A percentile compares a stretch with the other conserved stretches of the same genome.
Evolutionary conservation across 2,329 filamentous ascomycete genomes (phyloP).

Genomic region (Diplocarpon rosae): DNA sequence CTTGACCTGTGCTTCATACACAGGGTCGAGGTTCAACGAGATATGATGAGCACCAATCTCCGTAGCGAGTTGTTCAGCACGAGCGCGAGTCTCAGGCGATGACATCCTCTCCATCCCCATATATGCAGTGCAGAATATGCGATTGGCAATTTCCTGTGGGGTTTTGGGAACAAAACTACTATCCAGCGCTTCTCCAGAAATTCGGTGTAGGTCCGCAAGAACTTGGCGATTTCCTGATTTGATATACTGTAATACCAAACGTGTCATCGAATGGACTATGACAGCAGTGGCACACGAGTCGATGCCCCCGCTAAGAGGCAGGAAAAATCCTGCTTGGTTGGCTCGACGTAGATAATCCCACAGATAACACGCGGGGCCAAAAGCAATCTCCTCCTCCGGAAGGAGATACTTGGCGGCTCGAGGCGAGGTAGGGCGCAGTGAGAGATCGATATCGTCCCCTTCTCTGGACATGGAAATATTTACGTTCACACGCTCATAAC

Average conservation of each 20-base stretch:
- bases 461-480: slow-evolving; percentile 31
- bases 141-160: slow-evolving; percentile 45
- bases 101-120: slow-evolving; percentile 46
- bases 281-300: slow-evolving; percentile 46
- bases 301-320: slow-evolving; percentile 49
- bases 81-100: slow-evolving; percentile 44
- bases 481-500: slow-evolving; percentile 31
- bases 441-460: slow-evolving; percentile 33
- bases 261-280: slow-evolving; percentile 33
- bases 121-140: slow-evolving; percentile 53
- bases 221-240: slow-evolving; percentile 38
- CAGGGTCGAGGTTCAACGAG: slow-evolving; percentile 43
- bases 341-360: slow-evolving; percentile 31
- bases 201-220: slow-evolving; percentile 37
- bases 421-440: slow-evolving; percentile 32
- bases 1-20: slow-evolving; percentile 23
- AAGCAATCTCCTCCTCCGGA: slow-evolving; percentile 57
- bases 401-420: slow-evolving; percentile 41
- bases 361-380: slow-evolving; percentile 54
- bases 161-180: slow-evolving; percentile 30
- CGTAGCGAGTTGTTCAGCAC: slow-evolving; percentile 49
- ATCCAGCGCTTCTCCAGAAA: slow-evolving; percentile 37
- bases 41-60: slow-evolving; percentile 62
- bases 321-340: slow-evolving; percentile 38
- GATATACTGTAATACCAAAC: slow-evolving; percentile 43